Conservation (phyloP, 225 moss, liverwort and hornwort genomes). For the Marchantia polymorpha region DNA sequence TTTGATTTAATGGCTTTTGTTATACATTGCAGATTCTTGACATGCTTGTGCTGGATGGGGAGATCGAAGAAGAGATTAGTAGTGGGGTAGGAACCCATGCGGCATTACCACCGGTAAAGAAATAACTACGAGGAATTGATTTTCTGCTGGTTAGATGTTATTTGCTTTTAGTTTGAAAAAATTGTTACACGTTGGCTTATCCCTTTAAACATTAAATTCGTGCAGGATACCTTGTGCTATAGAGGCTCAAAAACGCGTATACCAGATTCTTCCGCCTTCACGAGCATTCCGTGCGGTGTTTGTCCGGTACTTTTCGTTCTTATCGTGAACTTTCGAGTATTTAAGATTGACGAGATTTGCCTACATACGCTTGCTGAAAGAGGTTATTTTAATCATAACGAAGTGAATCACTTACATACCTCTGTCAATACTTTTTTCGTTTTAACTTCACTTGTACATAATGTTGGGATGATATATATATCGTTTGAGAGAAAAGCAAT, state of each 20-base stretch:
- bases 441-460: too few species aligned
- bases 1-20: not conserved
- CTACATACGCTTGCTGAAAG: too few species aligned
- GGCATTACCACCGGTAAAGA: constrained; percentile 56
- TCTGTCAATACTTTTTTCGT: too few species aligned
- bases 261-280: constrained; percentile 81
- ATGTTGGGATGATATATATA: too few species aligned
- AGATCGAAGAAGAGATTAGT: constrained; percentile 78
- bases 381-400: too few species aligned
- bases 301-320: constrained; percentile 53
- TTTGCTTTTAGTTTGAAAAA: not conserved
- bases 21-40: constrained; percentile 66
- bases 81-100: constrained; percentile 53
- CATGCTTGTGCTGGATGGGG: constrained; percentile 90
- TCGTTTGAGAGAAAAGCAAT: too few species aligned
- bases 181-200: not conserved
- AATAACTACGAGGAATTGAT: not conserved
- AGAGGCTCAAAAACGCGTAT: constrained; percentile 73
- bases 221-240: constrained; percentile 68
- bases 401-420: too few species aligned
- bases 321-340: not conserved
- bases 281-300: constrained; percentile 85
- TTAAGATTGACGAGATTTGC: not conserved
- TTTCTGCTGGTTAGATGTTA: not conserved
- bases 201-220: not conserved